Base-by-base conservation (phyloP, 345 rosid genomes). In the Salix suchowensis region DNA sequence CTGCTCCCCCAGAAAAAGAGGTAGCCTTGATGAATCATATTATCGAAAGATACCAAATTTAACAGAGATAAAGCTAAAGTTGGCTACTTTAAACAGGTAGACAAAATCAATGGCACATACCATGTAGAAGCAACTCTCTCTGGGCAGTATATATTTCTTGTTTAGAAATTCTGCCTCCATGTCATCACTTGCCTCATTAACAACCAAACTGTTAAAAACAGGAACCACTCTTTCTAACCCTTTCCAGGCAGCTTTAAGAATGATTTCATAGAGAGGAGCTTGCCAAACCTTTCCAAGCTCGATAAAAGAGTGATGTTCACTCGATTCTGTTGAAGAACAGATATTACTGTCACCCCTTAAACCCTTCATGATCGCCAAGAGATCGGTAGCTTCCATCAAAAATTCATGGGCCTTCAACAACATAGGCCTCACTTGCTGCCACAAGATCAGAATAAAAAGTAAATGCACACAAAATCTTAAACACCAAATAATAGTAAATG, bases 111-210 rank as follows among this genome's bases (percentile, higher is more conserved):
- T 74, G 44, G 79, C 70, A 50, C 65, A 55, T 83, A 93, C 97
- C 97, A 94, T 92, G 85, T 87, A 91, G 90, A 95, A 92, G 85
- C 87, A 84, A 83, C 97, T 88, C 76, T 88, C 80, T 73, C 83
- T 76, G 0, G 94, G 96, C 42, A 92, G 67, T 75, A 94, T 44
- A 82, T 86, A 91, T 67, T 62, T 83, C 78, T 83, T 73, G 73
- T 77, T 62, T 6, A 87, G 83, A 87, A 89, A 81, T 67, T 88
- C 91, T 60, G 92, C 97, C 81, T 89, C 93, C 68, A 85, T 83
- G 40, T 94, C 98, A 34, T 84, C 84, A 5, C 39, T 26, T 2
- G 82, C 81, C 83, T 86, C 86, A 50, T 94, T 94, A 74, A 66
- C 80, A 58, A 92, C 89, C 67, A 74, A 79, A 84, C 82, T 92